phyloP scores from a whole-genome alignment of 1,139 yeast genomes.

The Hyphopichia buzzinii region DNA sequence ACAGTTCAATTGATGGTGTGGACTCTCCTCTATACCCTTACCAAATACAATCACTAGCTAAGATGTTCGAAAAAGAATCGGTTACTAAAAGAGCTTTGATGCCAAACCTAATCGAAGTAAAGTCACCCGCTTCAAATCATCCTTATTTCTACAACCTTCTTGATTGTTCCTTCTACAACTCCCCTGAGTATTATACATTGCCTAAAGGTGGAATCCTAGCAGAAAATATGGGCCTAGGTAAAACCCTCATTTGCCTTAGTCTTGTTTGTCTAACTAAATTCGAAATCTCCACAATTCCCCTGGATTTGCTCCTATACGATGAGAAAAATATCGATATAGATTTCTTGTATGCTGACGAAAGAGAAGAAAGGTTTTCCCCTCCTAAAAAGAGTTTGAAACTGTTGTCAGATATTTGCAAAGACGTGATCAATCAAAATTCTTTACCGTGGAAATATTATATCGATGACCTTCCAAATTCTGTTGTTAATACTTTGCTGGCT shows the following conservation, averaged over 20 bases:
- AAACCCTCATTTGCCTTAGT: conserved; percentile 65
- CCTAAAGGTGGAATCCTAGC: conserved; percentile 71
- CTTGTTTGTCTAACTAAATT: conserved; percentile 54
- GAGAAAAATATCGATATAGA: conserved; percentile 9
- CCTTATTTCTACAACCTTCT: conserved; percentile 35
- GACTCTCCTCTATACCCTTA: conserved; percentile 52
- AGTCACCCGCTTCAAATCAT: conserved; percentile 16
- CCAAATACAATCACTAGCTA: conserved; percentile 55
- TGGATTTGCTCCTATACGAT: conserved; percentile 19
- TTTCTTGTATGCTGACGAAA: conserved; percentile 1
- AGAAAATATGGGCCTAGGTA: conserved; percentile 78
- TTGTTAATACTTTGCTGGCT: conserved; percentile 30
- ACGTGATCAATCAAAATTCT: conserved; percentile 42
- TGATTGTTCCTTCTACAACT: conserved; percentile 19
- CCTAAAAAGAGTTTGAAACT: conserved; percentile 6
- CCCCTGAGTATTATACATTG: conserved; percentile 41
- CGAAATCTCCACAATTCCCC: conserved; percentile 50
- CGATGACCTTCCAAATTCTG: conserved; percentile 42
- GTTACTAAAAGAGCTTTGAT: conserved; percentile 28
- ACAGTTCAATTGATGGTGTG: conserved; percentile 46
- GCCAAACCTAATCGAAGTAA: conserved; percentile 42
- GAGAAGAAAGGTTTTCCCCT: conserved; percentile 9
- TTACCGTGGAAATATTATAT: conserved; percentile 56
- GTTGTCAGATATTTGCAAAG: conserved; percentile 42
- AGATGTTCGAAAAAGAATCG: conserved; percentile 57